Evolutionary conservation across 768 basidiomycete genomes (phyloP), one percentile per base, ranked within the genome.

Genomic region (Fibroporia radiculosa): DNA sequence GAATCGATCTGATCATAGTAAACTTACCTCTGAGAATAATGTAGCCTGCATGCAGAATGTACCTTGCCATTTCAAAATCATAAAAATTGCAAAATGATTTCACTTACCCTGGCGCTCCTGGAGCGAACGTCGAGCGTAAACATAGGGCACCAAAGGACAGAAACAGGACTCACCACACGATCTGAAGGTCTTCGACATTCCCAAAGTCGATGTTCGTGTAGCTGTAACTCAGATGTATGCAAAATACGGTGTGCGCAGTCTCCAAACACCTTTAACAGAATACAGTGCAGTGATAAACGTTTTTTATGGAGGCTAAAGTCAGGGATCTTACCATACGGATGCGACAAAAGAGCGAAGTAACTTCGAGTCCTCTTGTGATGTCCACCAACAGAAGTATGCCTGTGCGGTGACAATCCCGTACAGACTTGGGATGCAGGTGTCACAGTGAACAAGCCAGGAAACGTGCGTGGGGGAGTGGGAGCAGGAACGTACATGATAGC

Each of bases 161-260:
- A 36, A 14, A 12, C 7, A 24, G 5, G 23, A 35, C 48, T 23
- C 14, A 49, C 48, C 43, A 49, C 7, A 45, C 22, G 20, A 45
- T 45, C 14, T 24, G 12, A 14, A 22, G 31, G 12, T 16, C 31
- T 12, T 27, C 4, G 3, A 42, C 20, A 25, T 45, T 27, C 14
- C 38, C 44, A 24, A 45, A 45, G 19, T 41, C 38, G 16, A 28
- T 13, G 16, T 45, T 41, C 16, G 39, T 24, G 25, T 49, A 49
- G 8, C 4, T 13, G 22, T 45, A 45, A 2, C 35, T 18, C 44
- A 45, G 35, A 25, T 45, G 32, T 20, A 45, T 6, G 23, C 37
- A 39, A 5, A 45, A 24, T 6, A 16, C 33, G 16, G 28, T 49
- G 24, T 49, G 48, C 2, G 33, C 10, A 12, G 34, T 33, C 28